phyloP scores from a whole-genome alignment of 352 stramenopile genomes.

The Phytophthora multivora region DNA sequence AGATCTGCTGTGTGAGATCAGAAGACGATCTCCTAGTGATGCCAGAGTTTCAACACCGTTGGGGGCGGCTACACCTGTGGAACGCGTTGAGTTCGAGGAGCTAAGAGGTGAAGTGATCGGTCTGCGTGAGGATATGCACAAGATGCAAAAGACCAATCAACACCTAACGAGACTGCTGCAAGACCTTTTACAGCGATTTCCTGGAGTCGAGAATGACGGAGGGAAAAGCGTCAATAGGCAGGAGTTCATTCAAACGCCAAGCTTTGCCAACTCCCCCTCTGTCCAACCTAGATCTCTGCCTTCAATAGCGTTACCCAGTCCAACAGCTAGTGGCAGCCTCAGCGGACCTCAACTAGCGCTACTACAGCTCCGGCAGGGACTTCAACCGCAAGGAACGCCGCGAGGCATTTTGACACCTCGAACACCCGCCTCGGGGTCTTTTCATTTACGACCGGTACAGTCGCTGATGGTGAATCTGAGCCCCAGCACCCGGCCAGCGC shows the following conservation, averaged over 20 bases:
- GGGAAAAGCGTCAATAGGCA: slow-evolving; percentile 15
- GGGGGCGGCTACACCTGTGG: slow-evolving; percentile 35
- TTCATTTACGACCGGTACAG: slow-evolving; percentile 55
- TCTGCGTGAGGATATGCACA: slow-evolving; percentile 71
- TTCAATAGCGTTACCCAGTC: slow-evolving; percentile 34
- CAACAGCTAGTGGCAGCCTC: slow-evolving; percentile 23
- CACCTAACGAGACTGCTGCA: slow-evolving; percentile 65
- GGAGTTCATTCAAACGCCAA: slow-evolving; percentile 4
- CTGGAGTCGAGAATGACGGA: slow-evolving; percentile 16
- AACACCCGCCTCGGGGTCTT: slow-evolving; percentile 36
- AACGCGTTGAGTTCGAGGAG: slow-evolving; percentile 78
- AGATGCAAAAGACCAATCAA: slow-evolving; percentile 71
- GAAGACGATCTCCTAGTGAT: slow-evolving; percentile 47
- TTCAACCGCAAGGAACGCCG: slow-evolving; percentile 25
- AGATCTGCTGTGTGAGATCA: slow-evolving; percentile 81
- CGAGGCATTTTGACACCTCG: slow-evolving; percentile 32
- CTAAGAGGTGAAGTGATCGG: slow-evolving; percentile 56
- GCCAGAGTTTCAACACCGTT: slow-evolving; percentile 17
- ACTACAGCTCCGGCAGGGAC: slow-evolving; percentile 39
- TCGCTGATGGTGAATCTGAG: slow-evolving; percentile 41
- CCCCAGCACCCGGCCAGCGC: slow-evolving; percentile 26
- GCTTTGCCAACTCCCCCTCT: slow-evolving; percentile 16
- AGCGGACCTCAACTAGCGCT: slow-evolving; percentile 32
- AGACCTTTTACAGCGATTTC: slow-evolving; percentile 42
- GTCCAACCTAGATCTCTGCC: slow-evolving; percentile 21